These are phyloP conservation scores for Phlebopus sp. DNA, from an alignment of 1,284 basidiomycete species.

Conservation along the genomic window DNA sequence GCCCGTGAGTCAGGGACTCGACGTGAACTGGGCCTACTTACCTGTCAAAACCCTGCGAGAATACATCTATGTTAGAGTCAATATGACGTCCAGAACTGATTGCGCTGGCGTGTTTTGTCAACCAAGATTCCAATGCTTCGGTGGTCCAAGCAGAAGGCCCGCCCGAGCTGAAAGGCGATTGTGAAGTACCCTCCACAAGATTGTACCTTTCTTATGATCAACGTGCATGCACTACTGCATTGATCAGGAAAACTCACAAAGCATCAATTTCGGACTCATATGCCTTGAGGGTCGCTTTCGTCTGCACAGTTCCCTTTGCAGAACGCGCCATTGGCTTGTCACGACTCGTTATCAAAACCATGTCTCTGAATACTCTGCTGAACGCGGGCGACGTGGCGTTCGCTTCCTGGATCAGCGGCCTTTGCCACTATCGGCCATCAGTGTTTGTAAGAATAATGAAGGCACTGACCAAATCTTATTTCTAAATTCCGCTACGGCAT, in stretches of 20 bases:
- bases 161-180: slow-evolving; percentile 9
- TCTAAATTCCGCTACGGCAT: slow-evolving; percentile 31
- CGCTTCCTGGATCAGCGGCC: slow-evolving; percentile 8
- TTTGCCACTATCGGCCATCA: background rate
- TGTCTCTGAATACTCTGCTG: slow-evolving; percentile 13
- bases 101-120: slow-evolving; percentile 23
- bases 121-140: slow-evolving; percentile 26
- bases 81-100: slow-evolving; percentile 20
- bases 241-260: slow-evolving; percentile 9
- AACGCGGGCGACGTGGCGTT: slow-evolving; percentile 10
- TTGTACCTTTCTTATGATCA: slow-evolving; percentile 22
- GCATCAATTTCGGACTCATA: slow-evolving; percentile 13
- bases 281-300: slow-evolving; percentile 7
- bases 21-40: background rate
- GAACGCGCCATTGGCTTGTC: slow-evolving; percentile 10
- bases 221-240: background rate
- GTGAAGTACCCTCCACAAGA: slow-evolving; percentile 22
- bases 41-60: slow-evolving; percentile 38
- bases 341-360: slow-evolving; percentile 10
- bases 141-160: slow-evolving; percentile 24
- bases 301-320: slow-evolving; percentile 12
- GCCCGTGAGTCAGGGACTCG: background rate
- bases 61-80: slow-evolving; percentile 26
- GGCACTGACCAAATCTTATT: slow-evolving; percentile 37
- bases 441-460: no score